A percentile compares a stretch with the other conserved stretches of the same genome.
These are phyloP conservation scores for Colletotrichum nymphaeae DNA, from an alignment of 2,329 filamentous ascomycete species.

Conservation along the genomic window DNA sequence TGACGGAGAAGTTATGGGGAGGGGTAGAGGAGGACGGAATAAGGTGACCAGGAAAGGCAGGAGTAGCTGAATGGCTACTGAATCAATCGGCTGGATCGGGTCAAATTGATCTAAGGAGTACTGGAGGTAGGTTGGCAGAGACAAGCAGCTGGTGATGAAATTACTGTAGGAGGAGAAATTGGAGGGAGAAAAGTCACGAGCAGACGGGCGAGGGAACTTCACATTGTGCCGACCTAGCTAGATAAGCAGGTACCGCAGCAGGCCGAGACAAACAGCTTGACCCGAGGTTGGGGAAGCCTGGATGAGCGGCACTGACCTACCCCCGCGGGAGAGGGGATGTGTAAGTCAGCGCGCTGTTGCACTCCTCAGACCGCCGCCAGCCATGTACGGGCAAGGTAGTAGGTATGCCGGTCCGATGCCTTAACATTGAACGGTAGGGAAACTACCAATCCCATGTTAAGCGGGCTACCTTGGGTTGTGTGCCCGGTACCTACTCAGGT, in stretches of 20 bases:
- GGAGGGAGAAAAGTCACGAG: not conserved
- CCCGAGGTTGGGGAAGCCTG: slow-evolving; percentile 28
- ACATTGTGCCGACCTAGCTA: not conserved
- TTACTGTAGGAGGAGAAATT: not conserved
- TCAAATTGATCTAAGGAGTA: not conserved
- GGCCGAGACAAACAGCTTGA: slow-evolving; percentile 27
- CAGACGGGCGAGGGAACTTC: not conserved
- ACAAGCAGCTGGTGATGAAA: not conserved
- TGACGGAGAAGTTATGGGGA: not conserved
- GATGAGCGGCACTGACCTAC: not conserved
- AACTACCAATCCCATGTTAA: too few species aligned
- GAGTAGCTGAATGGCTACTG: not conserved
- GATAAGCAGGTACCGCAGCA: slow-evolving; percentile 1
- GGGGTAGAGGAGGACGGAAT: not conserved
- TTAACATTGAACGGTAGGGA: too few species aligned
- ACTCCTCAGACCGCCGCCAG: not conserved
- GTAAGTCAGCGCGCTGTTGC: too few species aligned
- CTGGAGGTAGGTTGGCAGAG: not conserved
- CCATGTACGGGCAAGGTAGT: too few species aligned
- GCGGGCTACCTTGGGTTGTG: too few species aligned
- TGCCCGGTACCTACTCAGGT: too few species aligned
- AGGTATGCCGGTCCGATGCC: too few species aligned
- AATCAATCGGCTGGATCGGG: not conserved
- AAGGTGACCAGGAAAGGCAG: not conserved
- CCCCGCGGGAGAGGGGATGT: not conserved